Conservation (phyloP, 2,329 filamentous ascomycete genomes). For the Aspergillus pseudonomiae region DNA sequence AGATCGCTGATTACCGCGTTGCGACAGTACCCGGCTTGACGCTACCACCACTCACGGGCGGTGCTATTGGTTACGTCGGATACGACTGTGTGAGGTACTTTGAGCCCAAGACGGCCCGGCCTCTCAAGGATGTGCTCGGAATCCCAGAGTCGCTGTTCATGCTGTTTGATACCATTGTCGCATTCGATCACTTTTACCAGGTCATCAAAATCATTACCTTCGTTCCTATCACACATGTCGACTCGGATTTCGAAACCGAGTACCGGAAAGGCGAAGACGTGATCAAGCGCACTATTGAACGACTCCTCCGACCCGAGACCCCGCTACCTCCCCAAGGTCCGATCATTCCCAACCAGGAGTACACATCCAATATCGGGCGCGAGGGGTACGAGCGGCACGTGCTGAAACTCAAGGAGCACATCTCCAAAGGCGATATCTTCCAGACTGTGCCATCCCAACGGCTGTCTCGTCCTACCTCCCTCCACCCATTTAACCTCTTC, state of each 20-base stretch:
- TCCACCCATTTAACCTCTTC: constrained; percentile 99
- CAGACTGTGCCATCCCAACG: constrained; percentile 95
- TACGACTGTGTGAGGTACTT: constrained; percentile 99
- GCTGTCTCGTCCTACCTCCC: constrained; percentile 81
- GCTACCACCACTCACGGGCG: constrained; percentile 84
- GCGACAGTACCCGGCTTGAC: constrained; percentile 79
- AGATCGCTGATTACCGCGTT: constrained; percentile 77
- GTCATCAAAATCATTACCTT: constrained; percentile 94
- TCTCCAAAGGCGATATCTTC: constrained; percentile 90
- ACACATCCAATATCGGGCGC: constrained; percentile 88
- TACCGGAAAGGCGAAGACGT: constrained; percentile 69
- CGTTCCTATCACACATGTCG: constrained; percentile 66
- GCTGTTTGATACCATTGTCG: constrained; percentile 92
- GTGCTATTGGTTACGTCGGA: constrained; percentile 93
- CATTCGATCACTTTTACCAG: constrained; percentile 93
- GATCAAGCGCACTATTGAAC: constrained; percentile 69
- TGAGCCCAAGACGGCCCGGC: constrained; percentile 90
- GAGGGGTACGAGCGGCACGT: constrained; percentile 92
- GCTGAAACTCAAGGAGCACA: constrained; percentile 82
- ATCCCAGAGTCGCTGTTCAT: constrained; percentile 96
- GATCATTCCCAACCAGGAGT: constrained; percentile 73
- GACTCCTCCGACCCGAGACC: constrained; percentile 73
- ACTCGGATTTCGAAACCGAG: constrained; percentile 63
- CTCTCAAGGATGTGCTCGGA: constrained; percentile 82
- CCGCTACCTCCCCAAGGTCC: constrained; percentile 76